phyloP scores from a whole-genome alignment of 2,329 filamentous ascomycete genomes.

The Claviceps maximensis region DNA sequence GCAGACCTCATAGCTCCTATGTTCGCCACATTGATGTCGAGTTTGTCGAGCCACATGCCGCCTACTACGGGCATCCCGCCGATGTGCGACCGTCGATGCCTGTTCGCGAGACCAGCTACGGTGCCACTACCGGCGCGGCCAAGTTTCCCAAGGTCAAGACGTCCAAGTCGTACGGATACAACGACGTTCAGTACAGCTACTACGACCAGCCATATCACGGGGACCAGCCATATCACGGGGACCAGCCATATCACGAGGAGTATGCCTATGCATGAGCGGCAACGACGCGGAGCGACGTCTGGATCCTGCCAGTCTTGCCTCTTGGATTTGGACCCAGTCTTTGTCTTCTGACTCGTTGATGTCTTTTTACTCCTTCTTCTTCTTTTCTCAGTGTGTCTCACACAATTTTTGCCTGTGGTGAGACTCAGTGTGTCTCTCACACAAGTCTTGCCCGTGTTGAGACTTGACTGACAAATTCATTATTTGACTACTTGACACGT shows the following conservation, averaged over 20 bases:
- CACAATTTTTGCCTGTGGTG: not conserved
- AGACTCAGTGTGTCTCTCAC: not conserved
- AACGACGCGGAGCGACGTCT: not conserved
- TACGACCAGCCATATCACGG: slow-evolving; percentile 15
- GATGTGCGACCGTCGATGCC: slow-evolving; percentile 19
- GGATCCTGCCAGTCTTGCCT: not conserved
- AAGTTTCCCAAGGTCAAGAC: slow-evolving; percentile 22
- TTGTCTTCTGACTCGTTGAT: not conserved
- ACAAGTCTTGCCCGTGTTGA: not conserved
- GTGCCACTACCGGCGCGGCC: slow-evolving; percentile 9
- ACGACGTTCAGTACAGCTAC: slow-evolving; percentile 21
- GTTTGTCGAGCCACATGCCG: slow-evolving; percentile 4
- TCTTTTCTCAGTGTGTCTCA: not conserved
- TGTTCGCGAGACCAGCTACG: slow-evolving; percentile 19
- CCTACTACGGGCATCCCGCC: slow-evolving; percentile 15
- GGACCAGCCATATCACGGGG: too few relatives aligned
- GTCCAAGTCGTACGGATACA: slow-evolving; percentile 16
- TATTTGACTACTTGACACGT: not conserved
- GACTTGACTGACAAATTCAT: not conserved
- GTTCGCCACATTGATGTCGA: slow-evolving; percentile 15
- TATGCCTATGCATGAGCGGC: slow-evolving; percentile 12
- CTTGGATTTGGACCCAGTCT: not conserved
- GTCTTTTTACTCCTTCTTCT: not conserved
- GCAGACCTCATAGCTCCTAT: slow-evolving; percentile 16
- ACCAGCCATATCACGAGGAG: slow-evolving; percentile 14